phyloP scores from a whole-genome alignment of 176 grass and related monocot species.

The Leersia perrieri region DNA sequence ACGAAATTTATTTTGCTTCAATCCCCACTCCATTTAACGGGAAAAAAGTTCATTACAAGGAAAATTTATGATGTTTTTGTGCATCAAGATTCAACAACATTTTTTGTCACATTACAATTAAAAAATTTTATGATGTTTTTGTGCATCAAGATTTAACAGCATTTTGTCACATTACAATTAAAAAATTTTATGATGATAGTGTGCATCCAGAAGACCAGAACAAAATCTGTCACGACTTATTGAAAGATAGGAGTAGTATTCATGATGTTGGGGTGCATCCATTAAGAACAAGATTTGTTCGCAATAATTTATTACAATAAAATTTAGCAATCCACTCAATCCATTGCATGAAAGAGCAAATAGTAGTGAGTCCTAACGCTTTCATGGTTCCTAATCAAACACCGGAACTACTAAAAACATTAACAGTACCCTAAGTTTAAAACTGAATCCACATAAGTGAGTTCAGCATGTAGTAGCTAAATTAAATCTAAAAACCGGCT shows the following conservation, averaged over 20 bases:
- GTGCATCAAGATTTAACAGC: too few relatives aligned
- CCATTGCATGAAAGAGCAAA: background rate
- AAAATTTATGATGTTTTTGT: background rate
- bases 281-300: too few relatives aligned
- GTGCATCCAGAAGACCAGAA: background rate
- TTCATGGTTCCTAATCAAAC: background rate
- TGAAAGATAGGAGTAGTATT: too few relatives aligned
- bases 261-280: background rate
- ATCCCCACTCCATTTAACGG: too few relatives aligned
- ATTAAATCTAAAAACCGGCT: slow-evolving; percentile 18
- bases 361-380: background rate
- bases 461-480: background rate
- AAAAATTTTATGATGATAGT: background rate
- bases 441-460: background rate
- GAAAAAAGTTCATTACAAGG: too few relatives aligned
- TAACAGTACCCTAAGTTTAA: background rate
- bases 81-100: too few relatives aligned
- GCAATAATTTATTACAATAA: background rate
- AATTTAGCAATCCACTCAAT: background rate
- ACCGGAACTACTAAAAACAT: background rate
- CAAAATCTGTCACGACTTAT: background rate
- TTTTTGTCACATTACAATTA: too few relatives aligned
- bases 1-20: background rate
- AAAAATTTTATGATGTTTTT: too few relatives aligned
- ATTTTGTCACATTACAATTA: too few relatives aligned